These are phyloP conservation scores for Cladosporium sp. DNA, from an alignment of 2,329 filamentous ascomycete species.

Conservation along the genomic window DNA sequence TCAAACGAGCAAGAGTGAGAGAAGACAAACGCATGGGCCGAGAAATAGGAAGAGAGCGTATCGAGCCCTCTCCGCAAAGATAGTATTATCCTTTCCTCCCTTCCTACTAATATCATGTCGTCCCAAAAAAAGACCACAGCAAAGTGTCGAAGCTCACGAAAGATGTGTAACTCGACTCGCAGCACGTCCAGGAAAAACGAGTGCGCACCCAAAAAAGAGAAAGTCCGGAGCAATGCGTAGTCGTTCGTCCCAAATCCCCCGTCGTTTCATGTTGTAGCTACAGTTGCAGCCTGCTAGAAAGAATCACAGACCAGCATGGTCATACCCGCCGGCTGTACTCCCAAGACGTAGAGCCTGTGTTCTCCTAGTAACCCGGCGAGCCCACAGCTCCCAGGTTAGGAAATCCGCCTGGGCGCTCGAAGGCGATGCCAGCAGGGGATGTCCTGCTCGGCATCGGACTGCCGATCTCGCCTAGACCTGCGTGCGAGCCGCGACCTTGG, in stretches of 20 bases:
- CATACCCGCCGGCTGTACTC: background rate
- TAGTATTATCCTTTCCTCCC: background rate
- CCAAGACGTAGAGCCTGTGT: background rate
- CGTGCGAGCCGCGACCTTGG: constrained; percentile 30
- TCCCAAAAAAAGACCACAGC: background rate
- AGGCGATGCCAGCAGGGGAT: constrained; percentile 37
- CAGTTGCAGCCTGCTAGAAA: background rate
- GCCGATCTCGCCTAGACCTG: constrained; percentile 51
- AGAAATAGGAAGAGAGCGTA: background rate
- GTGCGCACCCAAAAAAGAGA: background rate
- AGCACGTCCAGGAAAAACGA: background rate
- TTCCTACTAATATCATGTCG: constrained; percentile 3
- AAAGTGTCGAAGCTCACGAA: background rate
- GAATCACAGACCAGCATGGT: background rate
- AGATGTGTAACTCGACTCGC: background rate
- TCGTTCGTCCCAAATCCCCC: background rate
- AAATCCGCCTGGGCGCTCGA: constrained; percentile 32
- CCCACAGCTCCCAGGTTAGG: constrained; percentile 33
- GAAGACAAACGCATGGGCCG: background rate
- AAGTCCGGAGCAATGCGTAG: background rate
- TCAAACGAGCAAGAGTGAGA: background rate
- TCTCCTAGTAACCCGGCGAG: constrained; percentile 16
- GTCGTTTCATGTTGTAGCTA: background rate
- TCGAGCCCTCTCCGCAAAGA: background rate
- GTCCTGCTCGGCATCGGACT: constrained; percentile 49